Evolutionary conservation across 352 stramenopile genomes (phyloP).

Genomic region (Elongisporangium senticosum): DNA sequence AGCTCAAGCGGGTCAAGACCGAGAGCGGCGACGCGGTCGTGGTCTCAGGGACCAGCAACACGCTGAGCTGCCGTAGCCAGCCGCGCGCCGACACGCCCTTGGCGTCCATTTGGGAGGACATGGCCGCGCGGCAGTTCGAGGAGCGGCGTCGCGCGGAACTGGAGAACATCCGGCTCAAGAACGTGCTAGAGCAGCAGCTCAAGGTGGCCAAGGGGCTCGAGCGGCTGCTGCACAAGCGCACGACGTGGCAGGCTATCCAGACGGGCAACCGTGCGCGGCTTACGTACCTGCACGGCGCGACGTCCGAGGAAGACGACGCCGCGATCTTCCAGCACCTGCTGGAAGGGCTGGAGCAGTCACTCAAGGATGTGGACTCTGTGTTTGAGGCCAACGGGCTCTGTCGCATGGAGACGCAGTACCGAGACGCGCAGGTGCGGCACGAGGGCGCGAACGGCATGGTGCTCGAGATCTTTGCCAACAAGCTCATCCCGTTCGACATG

Average conservation of each 20-base stretch:
- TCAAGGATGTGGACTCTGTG: conserved; percentile 39
- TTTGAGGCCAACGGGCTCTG: conserved; percentile 46
- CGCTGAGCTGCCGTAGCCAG: not conserved
- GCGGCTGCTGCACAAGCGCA: conserved; percentile 30
- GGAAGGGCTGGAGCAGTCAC: conserved; percentile 29
- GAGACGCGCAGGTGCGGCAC: conserved; percentile 37
- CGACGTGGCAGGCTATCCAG: conserved; percentile 11
- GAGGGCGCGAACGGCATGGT: conserved; percentile 31
- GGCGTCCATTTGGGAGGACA: conserved; percentile 32
- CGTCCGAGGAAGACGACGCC: conserved; percentile 27
- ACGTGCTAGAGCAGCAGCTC: conserved; percentile 42
- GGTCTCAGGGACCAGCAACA: not conserved
- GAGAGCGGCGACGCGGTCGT: conserved; percentile 2
- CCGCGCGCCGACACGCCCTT: not conserved
- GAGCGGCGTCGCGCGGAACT: conserved; percentile 33
- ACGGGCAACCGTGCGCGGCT: conserved; percentile 2
- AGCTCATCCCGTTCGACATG: conserved; percentile 46
- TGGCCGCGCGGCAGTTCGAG: conserved; percentile 29
- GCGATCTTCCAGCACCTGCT: conserved; percentile 44
- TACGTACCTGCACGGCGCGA: not conserved
- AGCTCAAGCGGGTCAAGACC: conserved; percentile 18
- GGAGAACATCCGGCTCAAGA: conserved; percentile 47
- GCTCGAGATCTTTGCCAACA: conserved; percentile 57
- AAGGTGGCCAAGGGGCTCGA: conserved; percentile 41
- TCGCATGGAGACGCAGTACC: conserved; percentile 42